A percentile compares a stretch with the other conserved stretches of the same genome.
Evolutionary conservation across 148 eudicot genomes (phyloP).

Genomic region (Rhododendron ferrugineum): DNA sequence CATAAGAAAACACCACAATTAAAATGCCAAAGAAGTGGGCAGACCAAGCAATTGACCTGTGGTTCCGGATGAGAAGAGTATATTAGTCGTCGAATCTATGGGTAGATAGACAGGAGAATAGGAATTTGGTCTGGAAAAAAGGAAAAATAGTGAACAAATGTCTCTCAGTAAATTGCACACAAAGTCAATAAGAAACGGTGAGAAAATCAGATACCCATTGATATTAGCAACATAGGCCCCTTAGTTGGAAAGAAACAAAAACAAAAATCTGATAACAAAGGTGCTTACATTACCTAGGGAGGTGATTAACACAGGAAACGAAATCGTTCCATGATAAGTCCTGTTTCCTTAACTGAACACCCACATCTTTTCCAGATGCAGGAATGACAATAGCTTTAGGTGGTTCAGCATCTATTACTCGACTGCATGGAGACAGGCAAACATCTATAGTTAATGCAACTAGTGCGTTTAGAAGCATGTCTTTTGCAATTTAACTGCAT

Average conservation of each 20-base stretch:
- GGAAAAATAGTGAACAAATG: slow-evolving; percentile 20
- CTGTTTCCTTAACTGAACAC: slow-evolving; percentile 50
- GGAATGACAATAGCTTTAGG: slow-evolving; percentile 66
- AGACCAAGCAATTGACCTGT: slow-evolving; percentile 46
- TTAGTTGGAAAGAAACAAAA: background rate
- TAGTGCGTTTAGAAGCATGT: background rate
- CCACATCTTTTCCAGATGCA: slow-evolving; percentile 49
- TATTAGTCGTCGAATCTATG: slow-evolving; percentile 53
- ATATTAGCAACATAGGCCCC: background rate
- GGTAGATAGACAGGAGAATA: slow-evolving; percentile 63
- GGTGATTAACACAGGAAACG: slow-evolving; percentile 37
- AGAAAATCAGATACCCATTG: background rate
- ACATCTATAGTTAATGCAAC: background rate
- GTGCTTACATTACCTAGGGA: slow-evolving; percentile 49
- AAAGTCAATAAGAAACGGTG: background rate
- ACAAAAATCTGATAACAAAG: background rate
- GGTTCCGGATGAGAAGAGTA: slow-evolving; percentile 97
- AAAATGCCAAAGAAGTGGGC: background rate
- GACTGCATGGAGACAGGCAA: slow-evolving; percentile 39
- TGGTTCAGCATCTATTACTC: slow-evolving; percentile 76
- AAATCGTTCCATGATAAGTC: slow-evolving; percentile 75
- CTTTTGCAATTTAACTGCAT: background rate
- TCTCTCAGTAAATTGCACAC: background rate
- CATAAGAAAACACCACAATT: background rate
- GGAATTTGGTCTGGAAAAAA: slow-evolving; percentile 42